Evolutionary conservation across 495 filamentous ascomycete genomes (phyloP).

Genomic region (Penicillium dipodomyicola): DNA sequence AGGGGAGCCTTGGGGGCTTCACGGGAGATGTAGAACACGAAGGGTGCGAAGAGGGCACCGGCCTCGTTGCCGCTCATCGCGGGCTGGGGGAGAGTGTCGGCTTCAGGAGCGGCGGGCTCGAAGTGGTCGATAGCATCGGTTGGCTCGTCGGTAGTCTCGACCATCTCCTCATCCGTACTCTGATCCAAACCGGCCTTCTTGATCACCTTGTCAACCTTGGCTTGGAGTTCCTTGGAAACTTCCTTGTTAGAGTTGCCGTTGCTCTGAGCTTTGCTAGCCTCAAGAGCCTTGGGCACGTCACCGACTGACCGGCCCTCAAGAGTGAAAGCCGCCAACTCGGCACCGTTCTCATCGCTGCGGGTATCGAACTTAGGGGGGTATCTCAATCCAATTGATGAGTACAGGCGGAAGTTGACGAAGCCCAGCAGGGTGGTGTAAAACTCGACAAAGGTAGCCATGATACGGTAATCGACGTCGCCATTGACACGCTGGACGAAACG

Average conservation of each 20-base stretch:
- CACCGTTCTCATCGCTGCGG: slow-evolving; percentile 80
- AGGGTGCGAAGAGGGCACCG: slow-evolving; percentile 74
- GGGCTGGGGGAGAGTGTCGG: slow-evolving; percentile 85
- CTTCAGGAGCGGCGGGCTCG: slow-evolving; percentile 69
- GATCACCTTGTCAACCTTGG: slow-evolving; percentile 54
- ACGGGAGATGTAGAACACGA: slow-evolving; percentile 88
- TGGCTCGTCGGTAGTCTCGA: slow-evolving; percentile 43
- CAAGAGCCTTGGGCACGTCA: slow-evolving; percentile 52
- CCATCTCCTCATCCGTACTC: slow-evolving; percentile 43
- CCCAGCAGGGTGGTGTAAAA: slow-evolving; percentile 96
- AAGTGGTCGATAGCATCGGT: slow-evolving; percentile 85
- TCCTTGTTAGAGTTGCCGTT: slow-evolving; percentile 45
- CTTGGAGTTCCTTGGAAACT: slow-evolving; percentile 49
- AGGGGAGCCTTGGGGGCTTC: slow-evolving; percentile 88
- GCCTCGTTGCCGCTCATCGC: slow-evolving; percentile 52
- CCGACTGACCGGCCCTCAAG: slow-evolving; percentile 70
- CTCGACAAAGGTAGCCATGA: slow-evolving; percentile 98
- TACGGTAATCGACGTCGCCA: slow-evolving; percentile 92
- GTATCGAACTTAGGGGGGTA: slow-evolving; percentile 94
- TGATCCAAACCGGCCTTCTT: slow-evolving; percentile 44
- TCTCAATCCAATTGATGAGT: slow-evolving; percentile 82
- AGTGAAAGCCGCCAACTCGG: slow-evolving; percentile 87
- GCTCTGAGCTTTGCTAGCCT: slow-evolving; percentile 46
- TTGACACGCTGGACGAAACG: slow-evolving; percentile 92
- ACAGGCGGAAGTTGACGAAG: slow-evolving; percentile 93